A percentile compares a stretch with the other conserved stretches of the same genome.
Conservation (phyloP, 1,139 yeast species). For the Debaryomyces coudertii region DNA sequence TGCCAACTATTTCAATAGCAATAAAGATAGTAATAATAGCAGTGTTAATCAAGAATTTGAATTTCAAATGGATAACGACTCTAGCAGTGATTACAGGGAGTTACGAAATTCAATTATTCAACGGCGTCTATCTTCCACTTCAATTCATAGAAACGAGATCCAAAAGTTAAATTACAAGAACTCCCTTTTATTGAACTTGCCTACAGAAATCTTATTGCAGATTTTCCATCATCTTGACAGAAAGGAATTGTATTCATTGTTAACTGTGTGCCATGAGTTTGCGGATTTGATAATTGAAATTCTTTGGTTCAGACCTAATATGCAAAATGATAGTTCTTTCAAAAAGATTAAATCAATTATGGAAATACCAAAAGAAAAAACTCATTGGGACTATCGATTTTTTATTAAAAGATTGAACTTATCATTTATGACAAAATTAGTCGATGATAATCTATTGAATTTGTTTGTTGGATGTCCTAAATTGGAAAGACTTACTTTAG, state of each 20-base stretch:
- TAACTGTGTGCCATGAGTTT: conserved; percentile 83
- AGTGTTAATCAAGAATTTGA: conserved; percentile 19
- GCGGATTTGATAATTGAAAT: conserved; percentile 78
- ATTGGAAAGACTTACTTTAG: conserved; percentile 82
- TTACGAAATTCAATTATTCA: conserved; percentile 38
- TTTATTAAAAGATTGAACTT: conserved; percentile 82
- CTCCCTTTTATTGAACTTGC: conserved; percentile 62
- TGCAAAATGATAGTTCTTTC: conserved; percentile 57
- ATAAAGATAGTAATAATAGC: conserved; percentile 2
- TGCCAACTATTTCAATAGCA: neutral
- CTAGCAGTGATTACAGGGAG: conserved; percentile 38
- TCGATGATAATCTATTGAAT: conserved; percentile 63
- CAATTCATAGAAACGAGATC: conserved; percentile 22
- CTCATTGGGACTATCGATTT: conserved; percentile 72
- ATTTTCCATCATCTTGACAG: conserved; percentile 70
- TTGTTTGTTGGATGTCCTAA: conserved; percentile 68
- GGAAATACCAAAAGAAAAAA: conserved; percentile 48
- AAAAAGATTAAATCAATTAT: conserved; percentile 57
- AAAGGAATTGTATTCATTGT: conserved; percentile 66
- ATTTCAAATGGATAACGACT: conserved; percentile 41
- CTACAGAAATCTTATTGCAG: conserved; percentile 77
- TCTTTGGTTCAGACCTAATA: conserved; percentile 88
- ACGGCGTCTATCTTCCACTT: conserved; percentile 29
- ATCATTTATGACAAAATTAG: conserved; percentile 68
- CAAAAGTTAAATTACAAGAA: conserved; percentile 29